Evolutionary conservation across 2,329 filamentous ascomycete species (phyloP).

Genomic region (Setomelanomma holmii): DNA sequence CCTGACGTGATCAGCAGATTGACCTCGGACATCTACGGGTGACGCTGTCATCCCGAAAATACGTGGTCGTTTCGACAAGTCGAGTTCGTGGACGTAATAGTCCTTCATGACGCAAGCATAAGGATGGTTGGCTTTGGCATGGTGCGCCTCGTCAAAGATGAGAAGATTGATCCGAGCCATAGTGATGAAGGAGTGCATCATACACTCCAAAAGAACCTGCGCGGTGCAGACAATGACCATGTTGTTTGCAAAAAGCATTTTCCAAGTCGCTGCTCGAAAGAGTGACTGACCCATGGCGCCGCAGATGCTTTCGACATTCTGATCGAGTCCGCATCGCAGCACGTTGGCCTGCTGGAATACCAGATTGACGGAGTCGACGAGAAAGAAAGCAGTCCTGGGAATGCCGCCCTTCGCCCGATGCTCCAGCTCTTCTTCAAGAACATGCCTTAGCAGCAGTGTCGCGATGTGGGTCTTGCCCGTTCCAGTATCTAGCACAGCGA

Average conservation of each 20-base stretch:
- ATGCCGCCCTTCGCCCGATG: slow-evolving; percentile 66
- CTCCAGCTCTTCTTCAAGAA: slow-evolving; percentile 78
- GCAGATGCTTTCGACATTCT: slow-evolving; percentile 75
- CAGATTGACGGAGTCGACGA: slow-evolving; percentile 88
- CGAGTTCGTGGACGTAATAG: slow-evolving; percentile 69
- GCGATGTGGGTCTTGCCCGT: slow-evolving; percentile 98
- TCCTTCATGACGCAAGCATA: slow-evolving; percentile 91
- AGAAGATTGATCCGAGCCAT: slow-evolving; percentile 88
- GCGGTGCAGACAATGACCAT: slow-evolving; percentile 94
- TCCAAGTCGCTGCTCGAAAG: slow-evolving; percentile 68
- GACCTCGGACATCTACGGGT: slow-evolving; percentile 77
- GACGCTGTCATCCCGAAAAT: slow-evolving; percentile 98
- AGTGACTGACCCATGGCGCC: slow-evolving; percentile 71
- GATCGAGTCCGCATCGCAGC: slow-evolving; percentile 79
- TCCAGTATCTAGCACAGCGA: slow-evolving; percentile 94
- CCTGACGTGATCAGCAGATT: slow-evolving; percentile 64
- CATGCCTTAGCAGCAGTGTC: slow-evolving; percentile 79
- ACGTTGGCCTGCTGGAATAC: slow-evolving; percentile 90
- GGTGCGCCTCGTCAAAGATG: slow-evolving; percentile 95
- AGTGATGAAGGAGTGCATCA: slow-evolving; percentile 78
- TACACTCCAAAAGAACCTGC: slow-evolving; percentile 79
- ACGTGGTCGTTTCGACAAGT: slow-evolving; percentile 65
- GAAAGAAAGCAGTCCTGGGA: slow-evolving; percentile 79
- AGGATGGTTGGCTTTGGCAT: slow-evolving; percentile 90
- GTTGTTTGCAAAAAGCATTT: slow-evolving; percentile 65